Conservation (phyloP, 345 rosid species). For the Triadica sebifera region DNA sequence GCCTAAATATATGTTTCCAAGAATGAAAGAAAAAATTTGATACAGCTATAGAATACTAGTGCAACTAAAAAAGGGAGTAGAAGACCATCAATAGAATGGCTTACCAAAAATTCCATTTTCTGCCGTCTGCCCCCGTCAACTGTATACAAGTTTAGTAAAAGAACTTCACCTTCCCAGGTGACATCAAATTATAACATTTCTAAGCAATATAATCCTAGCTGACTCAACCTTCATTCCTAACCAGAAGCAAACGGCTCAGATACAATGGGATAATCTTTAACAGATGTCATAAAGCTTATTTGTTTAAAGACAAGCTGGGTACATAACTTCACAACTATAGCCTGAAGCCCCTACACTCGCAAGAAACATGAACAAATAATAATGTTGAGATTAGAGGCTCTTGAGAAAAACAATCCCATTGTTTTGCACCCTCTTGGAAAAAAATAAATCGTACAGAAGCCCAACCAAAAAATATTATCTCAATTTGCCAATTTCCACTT, state of each 20-base stretch:
- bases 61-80: no score
- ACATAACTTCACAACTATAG: neutral
- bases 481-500: slow-evolving; percentile 24
- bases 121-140: no score
- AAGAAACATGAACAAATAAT: neutral
- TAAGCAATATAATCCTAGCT: neutral
- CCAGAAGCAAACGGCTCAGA: neutral
- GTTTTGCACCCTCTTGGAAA: neutral
- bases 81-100: no score
- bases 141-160: no score
- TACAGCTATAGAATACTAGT: no score
- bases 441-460: neutral
- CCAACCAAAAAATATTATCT: slow-evolving; percentile 1
- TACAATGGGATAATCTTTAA: neutral
- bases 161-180: no score
- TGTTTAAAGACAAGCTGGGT: neutral
- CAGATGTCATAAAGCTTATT: neutral
- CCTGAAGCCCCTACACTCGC: neutral
- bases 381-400: neutral
- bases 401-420: neutral
- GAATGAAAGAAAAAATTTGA: no score
- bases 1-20: no score
- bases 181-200: neutral
- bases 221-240: neutral
- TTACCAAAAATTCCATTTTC: no score